These are phyloP conservation scores for Cystobasidiaceae sp. DNA, from an alignment of 1,284 basidiomycete genomes.

Conservation along the genomic window DNA sequence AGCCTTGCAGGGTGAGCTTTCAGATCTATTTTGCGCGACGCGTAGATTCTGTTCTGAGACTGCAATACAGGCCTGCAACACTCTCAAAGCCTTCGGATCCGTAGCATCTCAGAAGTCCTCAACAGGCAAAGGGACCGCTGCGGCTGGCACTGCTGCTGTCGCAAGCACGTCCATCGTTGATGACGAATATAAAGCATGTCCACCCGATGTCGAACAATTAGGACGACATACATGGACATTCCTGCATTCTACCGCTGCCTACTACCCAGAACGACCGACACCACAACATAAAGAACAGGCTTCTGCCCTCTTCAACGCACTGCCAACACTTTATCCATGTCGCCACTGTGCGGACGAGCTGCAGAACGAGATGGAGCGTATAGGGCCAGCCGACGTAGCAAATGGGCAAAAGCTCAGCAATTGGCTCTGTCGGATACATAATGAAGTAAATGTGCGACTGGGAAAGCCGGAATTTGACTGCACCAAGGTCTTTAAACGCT, in stretches of 20 bases:
- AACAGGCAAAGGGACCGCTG: constrained; percentile 41
- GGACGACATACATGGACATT: constrained; percentile 93
- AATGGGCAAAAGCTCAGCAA: constrained; percentile 62
- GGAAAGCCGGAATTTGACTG: constrained; percentile 81
- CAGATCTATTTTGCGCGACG: constrained; percentile 50
- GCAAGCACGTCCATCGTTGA: constrained; percentile 50
- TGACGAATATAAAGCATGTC: constrained; percentile 64
- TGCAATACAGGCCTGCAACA: constrained; percentile 32
- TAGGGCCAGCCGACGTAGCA: constrained; percentile 64
- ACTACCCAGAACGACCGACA: constrained; percentile 76
- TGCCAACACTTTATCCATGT: constrained; percentile 83
- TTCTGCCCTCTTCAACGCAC: constrained; percentile 65
- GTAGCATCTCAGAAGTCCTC: constrained; percentile 20
- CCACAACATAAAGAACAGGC: constrained; percentile 69
- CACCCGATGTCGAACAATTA: constrained; percentile 77
- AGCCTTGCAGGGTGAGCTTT: constrained; percentile 84
- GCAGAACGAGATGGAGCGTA: constrained; percentile 58
- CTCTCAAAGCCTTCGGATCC: constrained; percentile 32
- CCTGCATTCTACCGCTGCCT: constrained; percentile 85
- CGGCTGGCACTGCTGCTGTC: constrained; percentile 44
- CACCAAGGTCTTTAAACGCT: constrained; percentile 68
- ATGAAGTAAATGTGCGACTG: constrained; percentile 77
- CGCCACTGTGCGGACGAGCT: constrained; percentile 75
- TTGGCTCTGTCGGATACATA: constrained; percentile 88
- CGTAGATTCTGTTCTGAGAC: constrained; percentile 32